Evolutionary conservation across 2,329 filamentous ascomycete genomes (phyloP).

Genomic region (Curvularia sp.): DNA sequence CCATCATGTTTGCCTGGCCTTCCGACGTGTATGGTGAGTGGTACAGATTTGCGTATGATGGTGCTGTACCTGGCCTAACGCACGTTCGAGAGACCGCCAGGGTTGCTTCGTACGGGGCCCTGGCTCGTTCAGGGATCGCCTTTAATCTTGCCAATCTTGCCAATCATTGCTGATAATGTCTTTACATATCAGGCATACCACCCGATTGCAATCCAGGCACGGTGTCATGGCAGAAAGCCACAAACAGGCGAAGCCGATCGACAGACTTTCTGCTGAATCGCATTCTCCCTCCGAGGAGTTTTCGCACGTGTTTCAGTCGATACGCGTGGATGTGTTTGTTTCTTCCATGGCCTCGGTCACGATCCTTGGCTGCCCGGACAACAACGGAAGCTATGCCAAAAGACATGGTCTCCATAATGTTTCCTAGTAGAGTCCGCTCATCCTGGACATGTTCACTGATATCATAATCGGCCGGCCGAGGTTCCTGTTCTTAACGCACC

Average conservation of each 20-base stretch:
- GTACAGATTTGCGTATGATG: not conserved
- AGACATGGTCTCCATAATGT: not conserved
- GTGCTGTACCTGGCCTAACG: not conserved
- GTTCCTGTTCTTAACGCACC: not conserved
- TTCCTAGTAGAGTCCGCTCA: not conserved
- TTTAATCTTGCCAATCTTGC: not conserved
- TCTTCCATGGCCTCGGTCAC: not conserved
- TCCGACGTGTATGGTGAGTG: not conserved
- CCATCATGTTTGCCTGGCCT: not conserved
- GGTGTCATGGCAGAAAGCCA: not conserved
- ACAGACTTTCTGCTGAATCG: not conserved
- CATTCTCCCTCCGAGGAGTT: not conserved
- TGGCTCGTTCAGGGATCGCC: not conserved
- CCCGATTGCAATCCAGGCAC: not conserved
- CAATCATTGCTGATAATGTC: not conserved
- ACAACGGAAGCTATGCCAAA: not conserved
- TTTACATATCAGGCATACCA: not conserved
- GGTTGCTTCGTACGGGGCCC: not conserved
- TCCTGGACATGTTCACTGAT: not conserved
- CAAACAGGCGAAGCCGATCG: not conserved
- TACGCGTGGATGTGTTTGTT: not conserved
- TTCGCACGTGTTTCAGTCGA: not conserved
- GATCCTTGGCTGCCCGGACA: not conserved
- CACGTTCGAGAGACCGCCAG: not conserved
- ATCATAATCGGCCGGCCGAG: not conserved